These are phyloP conservation scores for Fusarium robinianum DNA, from an alignment of 2,329 filamentous ascomycete genomes.

Conservation along the genomic window DNA sequence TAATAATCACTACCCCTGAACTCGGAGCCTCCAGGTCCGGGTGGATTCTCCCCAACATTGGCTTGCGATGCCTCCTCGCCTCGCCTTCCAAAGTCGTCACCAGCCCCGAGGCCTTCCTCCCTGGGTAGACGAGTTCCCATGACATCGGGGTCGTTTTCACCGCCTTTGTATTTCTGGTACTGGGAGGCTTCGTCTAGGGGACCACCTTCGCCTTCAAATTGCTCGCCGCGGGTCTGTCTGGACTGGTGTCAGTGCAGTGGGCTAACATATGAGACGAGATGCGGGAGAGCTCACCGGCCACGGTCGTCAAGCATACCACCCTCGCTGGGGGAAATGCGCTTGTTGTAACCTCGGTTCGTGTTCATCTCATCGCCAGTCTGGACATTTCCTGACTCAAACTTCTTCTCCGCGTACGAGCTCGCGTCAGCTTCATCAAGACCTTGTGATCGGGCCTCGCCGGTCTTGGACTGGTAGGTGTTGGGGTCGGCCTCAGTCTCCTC, in stretches of 20 bases:
- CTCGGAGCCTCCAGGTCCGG: constrained; percentile 43
- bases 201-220: constrained; percentile 51
- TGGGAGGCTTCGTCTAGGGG: constrained; percentile 46
- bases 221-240: constrained; percentile 50
- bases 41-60: constrained; percentile 46
- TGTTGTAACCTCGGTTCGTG: constrained; percentile 52
- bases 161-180: constrained; percentile 37
- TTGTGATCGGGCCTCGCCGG: constrained; percentile 47
- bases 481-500: constrained; percentile 53
- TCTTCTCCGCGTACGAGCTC: constrained; percentile 47
- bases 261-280: background rate
- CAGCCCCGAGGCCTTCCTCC: constrained; percentile 30
- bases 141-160: constrained; percentile 46
- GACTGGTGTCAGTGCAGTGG: constrained; percentile 14
- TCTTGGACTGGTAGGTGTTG: constrained; percentile 54
- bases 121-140: constrained; percentile 33
- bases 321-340: constrained; percentile 51
- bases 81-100: constrained; percentile 39
- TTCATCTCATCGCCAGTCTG: constrained; percentile 50
- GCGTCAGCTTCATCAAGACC: constrained; percentile 49
- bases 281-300: constrained; percentile 52
- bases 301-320: constrained; percentile 50
- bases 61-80: constrained; percentile 45
- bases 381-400: constrained; percentile 42
- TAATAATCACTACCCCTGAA: constrained; percentile 50